Percentiles rank a stretch among this genome's conserved stretches.
These are phyloP conservation scores for Coprinopsis sp. DNA, from an alignment of 768 basidiomycete genomes.

Conservation along the genomic window DNA sequence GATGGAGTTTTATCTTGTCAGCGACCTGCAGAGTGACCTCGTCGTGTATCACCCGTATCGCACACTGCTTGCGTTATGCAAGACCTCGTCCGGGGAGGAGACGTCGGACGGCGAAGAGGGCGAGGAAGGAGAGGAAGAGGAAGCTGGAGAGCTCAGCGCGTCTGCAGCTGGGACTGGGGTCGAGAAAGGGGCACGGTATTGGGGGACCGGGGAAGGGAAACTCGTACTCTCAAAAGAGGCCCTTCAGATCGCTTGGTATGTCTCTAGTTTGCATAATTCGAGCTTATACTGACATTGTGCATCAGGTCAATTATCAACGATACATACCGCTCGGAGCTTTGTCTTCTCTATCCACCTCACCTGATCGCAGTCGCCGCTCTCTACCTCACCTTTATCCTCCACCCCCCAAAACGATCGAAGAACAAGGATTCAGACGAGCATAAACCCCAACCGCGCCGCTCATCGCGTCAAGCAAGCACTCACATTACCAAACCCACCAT, in stretches of 20 bases:
- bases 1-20: constrained; percentile 98
- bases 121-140: constrained; percentile 47
- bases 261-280: background rate
- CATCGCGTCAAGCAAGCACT: constrained; percentile 25
- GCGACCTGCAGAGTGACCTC: constrained; percentile 93
- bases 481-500: constrained; percentile 31
- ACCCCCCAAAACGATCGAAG: constrained; percentile 44
- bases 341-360: constrained; percentile 93
- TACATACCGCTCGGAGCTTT: constrained; percentile 88
- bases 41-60: constrained; percentile 94
- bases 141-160: background rate
- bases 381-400: constrained; percentile 80
- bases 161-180: constrained; percentile 39
- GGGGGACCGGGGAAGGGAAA: constrained; percentile 77
- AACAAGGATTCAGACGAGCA: constrained; percentile 9
- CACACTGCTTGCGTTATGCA: constrained; percentile 74
- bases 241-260: constrained; percentile 89
- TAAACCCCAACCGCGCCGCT: constrained; percentile 32
- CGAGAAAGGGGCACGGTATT: constrained; percentile 62
- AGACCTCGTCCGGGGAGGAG: constrained; percentile 38
- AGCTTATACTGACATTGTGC: background rate
- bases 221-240: constrained; percentile 72
- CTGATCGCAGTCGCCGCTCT: constrained; percentile 89
- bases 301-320: constrained; percentile 98
- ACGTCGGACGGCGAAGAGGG: constrained; percentile 40